Evolutionary conservation across 768 basidiomycete genomes (phyloP), one percentile per base, ranked within the genome.

Genomic region (Phallus indusiatus): DNA sequence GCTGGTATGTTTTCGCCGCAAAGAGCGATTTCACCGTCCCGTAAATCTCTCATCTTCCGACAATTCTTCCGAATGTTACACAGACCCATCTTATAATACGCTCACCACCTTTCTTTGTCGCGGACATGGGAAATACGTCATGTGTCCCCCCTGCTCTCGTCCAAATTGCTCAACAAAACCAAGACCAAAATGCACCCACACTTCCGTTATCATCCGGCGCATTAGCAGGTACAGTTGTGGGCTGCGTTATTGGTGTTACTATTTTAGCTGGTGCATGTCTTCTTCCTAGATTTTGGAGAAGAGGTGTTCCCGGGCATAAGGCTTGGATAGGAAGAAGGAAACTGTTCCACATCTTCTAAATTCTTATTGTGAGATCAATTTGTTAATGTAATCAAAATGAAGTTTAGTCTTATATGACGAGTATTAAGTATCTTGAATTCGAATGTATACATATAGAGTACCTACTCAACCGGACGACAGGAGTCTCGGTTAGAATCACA

Each of bases 101-200:
- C 17, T 71, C 73, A 1, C 35, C 63, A 17, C 66, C 67, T 2
- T 73, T 75, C 62, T 70, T 69, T 52, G 70, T 76, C 28, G 37
- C 46, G 22, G 67, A 61, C 35, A 64, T 65, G 24, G 52, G 60
- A 12, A 62, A 69, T 61, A 59, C 60, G 3, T 47, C 61, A 54
- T 62, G 61, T 52, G 17, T 60, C 50, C 37, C n/a, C 47, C 21
- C 60, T 3, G 20, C n/a, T 8, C 60, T 14, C 42, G 62, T 17
- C 52, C 58, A 2, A 47, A 63, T 20, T 24, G 55, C 5, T 16
- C 63, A 11, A 28, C 53, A 24, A 47, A 55, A 24, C 52, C 33
- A 14, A 47, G 28, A 17, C 20, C 51, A 7, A 14, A 12, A 42
- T n/a, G 12, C n/a, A 42, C 42, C 42, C 42, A 42, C 42, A 10